Evolutionary conservation across 768 basidiomycete genomes (phyloP), one percentile per base, ranked within the genome.

Genomic region (Wakefieldia striispora): DNA sequence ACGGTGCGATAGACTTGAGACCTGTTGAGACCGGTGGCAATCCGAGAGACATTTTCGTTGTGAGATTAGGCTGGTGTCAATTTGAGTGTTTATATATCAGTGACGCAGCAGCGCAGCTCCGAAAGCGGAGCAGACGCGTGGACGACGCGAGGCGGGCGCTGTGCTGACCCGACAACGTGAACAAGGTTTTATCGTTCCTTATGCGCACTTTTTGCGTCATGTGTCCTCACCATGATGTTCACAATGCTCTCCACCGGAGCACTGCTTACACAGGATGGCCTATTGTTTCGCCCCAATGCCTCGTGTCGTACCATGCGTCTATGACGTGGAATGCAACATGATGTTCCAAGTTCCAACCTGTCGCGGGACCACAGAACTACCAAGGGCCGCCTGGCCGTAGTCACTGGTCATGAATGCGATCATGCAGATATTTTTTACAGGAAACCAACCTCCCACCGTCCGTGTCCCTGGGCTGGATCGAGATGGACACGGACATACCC

Each of bases 1-100:
- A 95, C 2, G 93, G 88, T 5, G 82, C 63, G 47, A 93, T 78
- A 21, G 81, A 53, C 61, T 84, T 89, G 65, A 91, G 82, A 40
- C 77, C 75, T 34, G 73, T 53, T 0, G 86, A 77, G 39, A 84
- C 50, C 35, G 81, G 72, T n/a, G 86, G 83, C 12, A 88, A 70
- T 43, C 76, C 76, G 58, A 86, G 76, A 10, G 70, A 62, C 66
- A 68, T 58, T 33, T 21, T 29, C 11, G 16, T n/a, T 40, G 24
- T 16, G 33, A 33, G 14, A 37, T 17, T 4, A 14, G 17, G 29
- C 19, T 27, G 11, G 17, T 26, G 26, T 23, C n/a, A 20, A 24
- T 31, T 33, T 40, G 40, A 33, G 33, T 21, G 29, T 27, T 39
- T 40, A 40, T 47, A 47, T 34, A 14, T 21, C 40, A 19, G 35